Conservation (phyloP, 768 basidiomycete genomes). For the Fibroporia radiculosa region DNA sequence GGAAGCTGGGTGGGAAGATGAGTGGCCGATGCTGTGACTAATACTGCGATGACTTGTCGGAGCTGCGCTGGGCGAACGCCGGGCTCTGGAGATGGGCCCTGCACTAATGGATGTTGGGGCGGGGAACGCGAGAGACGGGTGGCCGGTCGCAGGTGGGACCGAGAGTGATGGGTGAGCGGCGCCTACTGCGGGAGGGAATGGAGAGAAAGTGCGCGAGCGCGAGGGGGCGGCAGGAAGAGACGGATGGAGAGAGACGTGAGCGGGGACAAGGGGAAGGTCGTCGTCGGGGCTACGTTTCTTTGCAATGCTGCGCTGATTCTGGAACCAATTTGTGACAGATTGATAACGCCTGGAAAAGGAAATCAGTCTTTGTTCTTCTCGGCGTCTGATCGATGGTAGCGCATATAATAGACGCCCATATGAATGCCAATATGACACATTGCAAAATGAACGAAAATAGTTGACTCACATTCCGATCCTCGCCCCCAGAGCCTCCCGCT, state of each 20-base stretch:
- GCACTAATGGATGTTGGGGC: constrained; percentile 14
- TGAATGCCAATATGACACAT: not conserved
- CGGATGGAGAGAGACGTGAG: constrained; percentile 18
- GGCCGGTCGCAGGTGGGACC: constrained; percentile 38
- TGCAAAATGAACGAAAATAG: not conserved
- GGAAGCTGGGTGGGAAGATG: constrained; percentile 17
- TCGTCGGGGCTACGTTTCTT: constrained; percentile 65
- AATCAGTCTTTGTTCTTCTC: constrained; percentile 11
- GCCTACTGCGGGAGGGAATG: constrained; percentile 23
- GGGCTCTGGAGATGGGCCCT: constrained; percentile 29
- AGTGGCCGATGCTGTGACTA: not conserved
- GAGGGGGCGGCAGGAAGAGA: constrained; percentile 14
- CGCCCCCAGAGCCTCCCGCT: constrained; percentile 55
- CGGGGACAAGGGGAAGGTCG: constrained; percentile 24
- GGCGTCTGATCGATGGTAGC: not conserved
- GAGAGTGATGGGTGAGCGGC: constrained; percentile 22
- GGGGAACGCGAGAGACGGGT: constrained; percentile 35
- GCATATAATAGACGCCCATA: constrained; percentile 4
- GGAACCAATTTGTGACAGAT: constrained; percentile 82
- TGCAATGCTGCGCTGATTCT: constrained; percentile 74
- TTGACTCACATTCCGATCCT: constrained; percentile 67
- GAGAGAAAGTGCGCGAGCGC: constrained; percentile 16
- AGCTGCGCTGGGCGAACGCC: constrained; percentile 27
- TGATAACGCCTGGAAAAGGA: constrained; percentile 58
- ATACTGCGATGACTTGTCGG: constrained; percentile 3